Conservation (phyloP, 1,284 basidiomycete species). For the Rhodotorula sp. region DNA sequence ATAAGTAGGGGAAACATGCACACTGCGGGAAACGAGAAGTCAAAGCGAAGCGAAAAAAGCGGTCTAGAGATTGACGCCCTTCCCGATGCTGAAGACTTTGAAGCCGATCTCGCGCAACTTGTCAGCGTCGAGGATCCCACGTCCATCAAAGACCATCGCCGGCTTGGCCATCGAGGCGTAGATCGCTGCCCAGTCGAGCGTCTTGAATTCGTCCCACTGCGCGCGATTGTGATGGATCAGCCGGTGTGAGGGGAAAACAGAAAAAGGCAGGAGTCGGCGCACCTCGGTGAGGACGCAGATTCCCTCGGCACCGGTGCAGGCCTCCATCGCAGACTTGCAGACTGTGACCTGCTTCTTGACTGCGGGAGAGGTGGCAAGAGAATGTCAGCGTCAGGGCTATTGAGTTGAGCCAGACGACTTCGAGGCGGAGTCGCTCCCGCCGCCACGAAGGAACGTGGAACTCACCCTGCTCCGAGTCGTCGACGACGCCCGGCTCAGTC, state of each 20-base stretch:
- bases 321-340: slow-evolving; percentile 72
- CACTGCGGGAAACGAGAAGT: not conserved
- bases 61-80: slow-evolving; percentile 34
- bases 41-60: not conserved
- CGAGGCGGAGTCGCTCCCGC: too few relatives aligned
- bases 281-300: slow-evolving; percentile 84
- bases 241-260: not conserved
- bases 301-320: slow-evolving; percentile 84
- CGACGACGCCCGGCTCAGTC: slow-evolving; percentile 53
- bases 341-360: slow-evolving; percentile 87
- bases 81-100: slow-evolving; percentile 63
- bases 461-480: slow-evolving; percentile 54
- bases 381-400: too few relatives aligned
- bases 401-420: too few relatives aligned
- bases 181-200: slow-evolving; percentile 83
- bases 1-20: not conserved
- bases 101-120: slow-evolving; percentile 84
- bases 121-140: slow-evolving; percentile 77
- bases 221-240: not conserved
- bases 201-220: slow-evolving; percentile 82
- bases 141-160: slow-evolving; percentile 90
- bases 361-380: not conserved
- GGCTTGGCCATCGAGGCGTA: slow-evolving; percentile 93
- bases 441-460: not conserved
- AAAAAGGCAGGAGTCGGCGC: not conserved